Conservation (phyloP, 1,284 basidiomycete genomes). For the Microbotryomycetes sp. region DNA sequence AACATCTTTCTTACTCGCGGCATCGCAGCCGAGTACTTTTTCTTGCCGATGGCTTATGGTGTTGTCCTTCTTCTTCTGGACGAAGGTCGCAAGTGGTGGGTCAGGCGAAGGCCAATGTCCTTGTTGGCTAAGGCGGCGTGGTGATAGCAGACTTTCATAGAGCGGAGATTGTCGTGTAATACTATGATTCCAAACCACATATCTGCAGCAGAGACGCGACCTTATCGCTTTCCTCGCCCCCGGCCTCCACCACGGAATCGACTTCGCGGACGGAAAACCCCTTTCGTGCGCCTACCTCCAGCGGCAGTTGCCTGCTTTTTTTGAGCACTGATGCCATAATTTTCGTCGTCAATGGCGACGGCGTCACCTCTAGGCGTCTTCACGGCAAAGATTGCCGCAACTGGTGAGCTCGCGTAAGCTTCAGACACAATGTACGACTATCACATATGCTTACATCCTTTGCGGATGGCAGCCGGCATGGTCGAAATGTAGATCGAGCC, state of each 20-base stretch:
- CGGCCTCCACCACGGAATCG: not conserved
- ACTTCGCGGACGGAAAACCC: not conserved
- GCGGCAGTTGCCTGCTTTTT: not conserved
- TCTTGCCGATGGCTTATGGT: conserved; percentile 47
- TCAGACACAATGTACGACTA: too few relatives aligned
- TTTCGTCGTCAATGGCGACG: not conserved
- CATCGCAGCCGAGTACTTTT: conserved; percentile 50
- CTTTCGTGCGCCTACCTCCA: not conserved
- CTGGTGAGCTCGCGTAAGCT: not conserved
- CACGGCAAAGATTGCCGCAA: not conserved
- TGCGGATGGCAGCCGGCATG: not conserved
- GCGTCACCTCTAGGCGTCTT: not conserved
- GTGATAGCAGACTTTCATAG: not conserved
- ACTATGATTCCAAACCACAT: too few relatives aligned
- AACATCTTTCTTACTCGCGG: conserved; percentile 51
- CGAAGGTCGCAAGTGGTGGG: conserved; percentile 36
- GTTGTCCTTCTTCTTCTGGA: conserved; percentile 41
- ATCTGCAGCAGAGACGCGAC: too few relatives aligned
- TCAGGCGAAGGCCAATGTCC: not conserved
- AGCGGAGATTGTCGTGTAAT: too few relatives aligned
- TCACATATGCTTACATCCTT: not conserved
- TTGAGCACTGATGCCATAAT: not conserved
- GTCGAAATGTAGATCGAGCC: not conserved
- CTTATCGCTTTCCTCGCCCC: not conserved
- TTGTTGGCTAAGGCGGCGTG: not conserved